Conservation (phyloP, 768 basidiomycete species). For the Candolleomyces aberdarensis region DNA sequence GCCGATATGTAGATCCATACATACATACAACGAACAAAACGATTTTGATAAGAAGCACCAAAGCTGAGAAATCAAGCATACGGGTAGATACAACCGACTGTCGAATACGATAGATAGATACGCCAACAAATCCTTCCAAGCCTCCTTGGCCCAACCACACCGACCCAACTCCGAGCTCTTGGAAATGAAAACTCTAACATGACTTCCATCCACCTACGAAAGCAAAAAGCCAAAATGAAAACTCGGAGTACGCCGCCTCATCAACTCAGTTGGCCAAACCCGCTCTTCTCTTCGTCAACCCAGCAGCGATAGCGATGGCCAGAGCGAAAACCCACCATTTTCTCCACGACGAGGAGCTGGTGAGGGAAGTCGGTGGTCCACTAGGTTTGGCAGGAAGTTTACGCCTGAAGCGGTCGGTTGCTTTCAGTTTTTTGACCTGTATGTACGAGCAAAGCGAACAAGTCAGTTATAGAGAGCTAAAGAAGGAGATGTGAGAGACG, state of each 20-base stretch:
- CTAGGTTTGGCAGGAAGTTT: slow-evolving; percentile 44
- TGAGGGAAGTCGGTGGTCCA: slow-evolving; percentile 30
- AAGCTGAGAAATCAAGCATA: no score
- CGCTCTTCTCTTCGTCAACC: slow-evolving; percentile 31
- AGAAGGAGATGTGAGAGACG: not conserved
- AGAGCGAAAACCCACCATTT: slow-evolving; percentile 51
- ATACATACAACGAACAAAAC: no score
- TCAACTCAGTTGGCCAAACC: not conserved
- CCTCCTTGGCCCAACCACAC: no score
- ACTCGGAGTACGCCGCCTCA: not conserved
- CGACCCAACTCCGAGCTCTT: no score
- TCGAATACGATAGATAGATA: no score
- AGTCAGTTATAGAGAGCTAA: not conserved
- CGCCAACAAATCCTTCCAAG: no score
- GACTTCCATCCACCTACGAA: not conserved
- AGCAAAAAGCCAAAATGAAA: not conserved
- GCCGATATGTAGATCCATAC: no score
- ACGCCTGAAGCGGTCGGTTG: slow-evolving; percentile 20
- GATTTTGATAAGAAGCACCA: no score
- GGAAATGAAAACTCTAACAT: not conserved
- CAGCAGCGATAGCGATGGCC: slow-evolving; percentile 38
- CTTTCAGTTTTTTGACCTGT: slow-evolving; percentile 31
- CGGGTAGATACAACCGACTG: no score
- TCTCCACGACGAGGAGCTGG: slow-evolving; percentile 25
- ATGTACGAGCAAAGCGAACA: not conserved